Conservation (phyloP, 2,329 filamentous ascomycete genomes). For the Chaetomium sp. region DNA sequence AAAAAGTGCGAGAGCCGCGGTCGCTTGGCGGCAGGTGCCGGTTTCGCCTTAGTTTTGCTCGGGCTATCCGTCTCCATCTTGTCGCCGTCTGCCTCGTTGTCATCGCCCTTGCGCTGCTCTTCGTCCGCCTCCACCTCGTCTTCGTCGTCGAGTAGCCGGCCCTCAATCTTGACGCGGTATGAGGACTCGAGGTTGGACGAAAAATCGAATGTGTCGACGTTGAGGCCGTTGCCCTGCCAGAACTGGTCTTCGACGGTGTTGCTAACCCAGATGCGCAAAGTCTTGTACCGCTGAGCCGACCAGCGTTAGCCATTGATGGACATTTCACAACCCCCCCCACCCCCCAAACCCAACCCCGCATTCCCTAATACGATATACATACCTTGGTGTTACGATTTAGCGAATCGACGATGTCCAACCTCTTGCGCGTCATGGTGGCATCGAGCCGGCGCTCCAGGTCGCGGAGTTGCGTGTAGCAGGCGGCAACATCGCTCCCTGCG, state of each 20-base stretch:
- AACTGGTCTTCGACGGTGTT: conserved; percentile 94
- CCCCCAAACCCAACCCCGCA: no score
- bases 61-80: conserved; percentile 62
- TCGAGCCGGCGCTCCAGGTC: conserved; percentile 88
- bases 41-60: conserved; percentile 42
- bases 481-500: conserved; percentile 77
- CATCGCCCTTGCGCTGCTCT: conserved; percentile 47
- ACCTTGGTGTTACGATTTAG: conserved; percentile 74
- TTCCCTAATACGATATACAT: conserved; percentile 25
- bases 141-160: conserved; percentile 73
- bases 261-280: conserved; percentile 88
- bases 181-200: conserved; percentile 74
- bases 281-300: conserved; percentile 66
- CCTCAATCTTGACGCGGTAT: conserved; percentile 91
- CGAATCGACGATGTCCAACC: conserved; percentile 84
- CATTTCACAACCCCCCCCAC: neutral
- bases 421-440: conserved; percentile 90
- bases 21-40: conserved; percentile 40
- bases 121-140: conserved; percentile 57
- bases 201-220: conserved; percentile 79
- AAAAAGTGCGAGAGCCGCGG: conserved; percentile 76
- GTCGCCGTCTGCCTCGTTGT: conserved; percentile 47
- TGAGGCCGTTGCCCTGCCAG: conserved; percentile 76
- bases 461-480: conserved; percentile 79
- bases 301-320: conserved; percentile 17